Conservation (phyloP, 1,139 yeast species). For the Protomyces inundatus region DNA sequence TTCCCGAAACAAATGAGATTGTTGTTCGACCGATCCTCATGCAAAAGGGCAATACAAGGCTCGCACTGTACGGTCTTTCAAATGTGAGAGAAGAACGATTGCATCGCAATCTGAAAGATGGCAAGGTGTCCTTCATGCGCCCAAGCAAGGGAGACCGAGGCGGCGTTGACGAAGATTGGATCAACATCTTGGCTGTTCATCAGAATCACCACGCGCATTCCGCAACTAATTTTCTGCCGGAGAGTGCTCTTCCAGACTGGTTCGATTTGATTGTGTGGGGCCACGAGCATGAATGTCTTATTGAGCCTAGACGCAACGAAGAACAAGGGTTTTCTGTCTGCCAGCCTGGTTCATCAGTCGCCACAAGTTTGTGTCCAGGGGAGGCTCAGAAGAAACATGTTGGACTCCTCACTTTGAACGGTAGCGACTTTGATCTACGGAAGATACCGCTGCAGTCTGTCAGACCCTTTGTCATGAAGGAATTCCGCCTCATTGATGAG, state of each 20-base stretch:
- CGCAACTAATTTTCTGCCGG: slow-evolving; percentile 77
- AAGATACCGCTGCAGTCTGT: slow-evolving; percentile 66
- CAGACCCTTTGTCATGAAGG: slow-evolving; percentile 75
- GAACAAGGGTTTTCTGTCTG: slow-evolving; percentile 69
- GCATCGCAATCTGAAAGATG: slow-evolving; percentile 73
- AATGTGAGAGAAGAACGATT: slow-evolving; percentile 85
- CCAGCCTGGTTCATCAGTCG: slow-evolving; percentile 93
- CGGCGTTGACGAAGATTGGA: slow-evolving; percentile 56
- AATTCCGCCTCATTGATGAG: slow-evolving; percentile 53
- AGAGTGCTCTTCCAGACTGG: slow-evolving; percentile 72
- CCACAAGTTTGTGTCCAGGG: slow-evolving; percentile 82
- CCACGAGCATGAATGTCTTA: slow-evolving; percentile 92
- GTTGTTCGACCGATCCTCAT: slow-evolving; percentile 71
- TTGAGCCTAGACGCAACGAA: slow-evolving; percentile 61
- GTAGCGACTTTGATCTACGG: slow-evolving; percentile 56
- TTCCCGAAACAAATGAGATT: slow-evolving; percentile 68
- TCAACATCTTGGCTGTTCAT: slow-evolving; percentile 82
- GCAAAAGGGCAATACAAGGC: slow-evolving; percentile 71
- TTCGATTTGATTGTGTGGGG: slow-evolving; percentile 90
- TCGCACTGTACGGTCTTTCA: slow-evolving; percentile 85
- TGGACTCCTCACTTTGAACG: slow-evolving; percentile 61
- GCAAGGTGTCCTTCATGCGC: slow-evolving; percentile 68
- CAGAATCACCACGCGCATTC: slow-evolving; percentile 80
- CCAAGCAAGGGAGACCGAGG: slow-evolving; percentile 50
- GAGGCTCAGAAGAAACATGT: slow-evolving; percentile 72